Conservation (phyloP, 2,329 filamentous ascomycete species). For the Trichoderma sp. region DNA sequence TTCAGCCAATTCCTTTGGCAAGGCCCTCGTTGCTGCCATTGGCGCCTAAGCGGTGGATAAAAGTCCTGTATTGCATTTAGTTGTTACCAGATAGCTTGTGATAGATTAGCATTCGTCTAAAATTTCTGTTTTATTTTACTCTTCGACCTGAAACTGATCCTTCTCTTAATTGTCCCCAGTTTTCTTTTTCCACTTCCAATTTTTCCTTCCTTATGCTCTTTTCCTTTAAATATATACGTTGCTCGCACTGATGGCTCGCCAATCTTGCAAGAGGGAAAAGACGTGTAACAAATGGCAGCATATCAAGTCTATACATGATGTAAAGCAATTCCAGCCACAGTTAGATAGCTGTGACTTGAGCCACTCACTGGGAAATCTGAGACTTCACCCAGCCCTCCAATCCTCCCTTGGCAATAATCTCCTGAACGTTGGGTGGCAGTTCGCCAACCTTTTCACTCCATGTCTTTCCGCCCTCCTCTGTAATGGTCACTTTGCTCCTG, state of each 20-base stretch:
- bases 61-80: background rate
- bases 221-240: background rate
- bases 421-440: slow-evolving; percentile 82
- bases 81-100: background rate
- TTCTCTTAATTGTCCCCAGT: background rate
- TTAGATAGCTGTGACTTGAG: background rate
- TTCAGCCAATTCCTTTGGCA: slow-evolving; percentile 55
- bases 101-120: background rate
- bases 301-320: background rate
- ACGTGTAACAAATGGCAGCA: background rate
- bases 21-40: slow-evolving; percentile 53
- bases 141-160: background rate
- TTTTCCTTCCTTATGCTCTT: background rate
- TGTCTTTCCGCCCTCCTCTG: slow-evolving; percentile 67
- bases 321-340: background rate
- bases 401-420: slow-evolving; percentile 73
- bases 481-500: slow-evolving; percentile 70
- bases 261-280: background rate
- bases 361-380: background rate
- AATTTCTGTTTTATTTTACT: background rate
- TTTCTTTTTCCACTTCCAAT: background rate
- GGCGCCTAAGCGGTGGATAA: slow-evolving; percentile 1
- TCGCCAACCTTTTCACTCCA: slow-evolving; percentile 86
- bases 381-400: background rate
- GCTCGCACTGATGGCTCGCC: background rate